phyloP scores from a whole-genome alignment of 1,284 basidiomycete species.

The Trichosporon coremiiforme region DNA sequence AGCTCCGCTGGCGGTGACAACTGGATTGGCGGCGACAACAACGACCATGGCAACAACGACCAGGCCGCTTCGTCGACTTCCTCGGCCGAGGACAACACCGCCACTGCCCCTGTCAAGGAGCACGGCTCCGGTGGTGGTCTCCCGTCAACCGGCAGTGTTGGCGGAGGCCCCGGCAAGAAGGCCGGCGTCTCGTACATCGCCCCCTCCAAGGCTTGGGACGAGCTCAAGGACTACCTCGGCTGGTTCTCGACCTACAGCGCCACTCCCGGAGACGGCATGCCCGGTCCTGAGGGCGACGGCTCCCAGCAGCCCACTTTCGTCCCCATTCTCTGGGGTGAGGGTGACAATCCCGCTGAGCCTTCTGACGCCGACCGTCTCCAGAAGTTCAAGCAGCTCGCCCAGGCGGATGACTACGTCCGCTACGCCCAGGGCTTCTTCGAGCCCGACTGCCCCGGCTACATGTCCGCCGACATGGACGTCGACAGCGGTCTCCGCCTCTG shows the following conservation, averaged over 20 bases:
- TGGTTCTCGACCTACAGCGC: slow-evolving; percentile 37
- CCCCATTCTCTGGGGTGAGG: slow-evolving; percentile 56
- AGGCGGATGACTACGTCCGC: slow-evolving; percentile 41
- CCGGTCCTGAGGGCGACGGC: slow-evolving; percentile 31
- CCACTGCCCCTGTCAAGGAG: not conserved
- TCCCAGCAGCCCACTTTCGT: slow-evolving; percentile 34
- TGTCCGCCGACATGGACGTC: slow-evolving; percentile 28
- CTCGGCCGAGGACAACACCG: slow-evolving; percentile 11
- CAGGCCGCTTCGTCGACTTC: not conserved
- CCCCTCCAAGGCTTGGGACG: slow-evolving; percentile 38
- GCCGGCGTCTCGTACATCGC: slow-evolving; percentile 48
- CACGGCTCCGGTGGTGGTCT: not conserved
- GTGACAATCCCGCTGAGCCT: slow-evolving; percentile 34
- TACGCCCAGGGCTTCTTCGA: slow-evolving; percentile 49
- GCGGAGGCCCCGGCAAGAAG: slow-evolving; percentile 46
- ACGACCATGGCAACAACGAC: not conserved
- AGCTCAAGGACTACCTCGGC: slow-evolving; percentile 42
- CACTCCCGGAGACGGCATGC: slow-evolving; percentile 8
- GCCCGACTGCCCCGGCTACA: slow-evolving; percentile 49
- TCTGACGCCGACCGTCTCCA: slow-evolving; percentile 45
- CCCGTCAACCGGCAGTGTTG: slow-evolving; percentile 27
- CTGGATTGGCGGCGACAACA: slow-evolving; percentile 2
- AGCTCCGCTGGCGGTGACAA: not conserved
- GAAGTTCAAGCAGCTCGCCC: slow-evolving; percentile 45
- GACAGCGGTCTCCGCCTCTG: slow-evolving; percentile 42